phyloP scores from a whole-genome alignment of 1,284 basidiomycete genomes.

The Heterobasidion parviporum region DNA sequence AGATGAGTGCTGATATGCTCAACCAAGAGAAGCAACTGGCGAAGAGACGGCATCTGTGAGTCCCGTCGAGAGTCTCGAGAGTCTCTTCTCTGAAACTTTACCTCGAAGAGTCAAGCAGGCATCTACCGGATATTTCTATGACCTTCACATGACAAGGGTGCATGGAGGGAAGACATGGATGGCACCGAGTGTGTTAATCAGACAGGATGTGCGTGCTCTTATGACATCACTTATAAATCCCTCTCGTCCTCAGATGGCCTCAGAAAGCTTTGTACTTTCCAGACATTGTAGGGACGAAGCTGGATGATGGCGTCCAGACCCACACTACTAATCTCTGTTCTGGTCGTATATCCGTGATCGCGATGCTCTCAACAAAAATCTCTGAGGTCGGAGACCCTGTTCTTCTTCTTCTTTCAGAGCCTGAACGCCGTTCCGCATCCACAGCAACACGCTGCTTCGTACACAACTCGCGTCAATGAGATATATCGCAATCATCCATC shows the following conservation, averaged over 20 bases:
- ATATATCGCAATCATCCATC: conserved; percentile 54
- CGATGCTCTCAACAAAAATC: conserved; percentile 77
- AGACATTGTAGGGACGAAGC: conserved; percentile 70
- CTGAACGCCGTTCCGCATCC: neutral
- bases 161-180: conserved; percentile 96
- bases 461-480: conserved; percentile 56
- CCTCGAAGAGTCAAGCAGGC: conserved; percentile 72
- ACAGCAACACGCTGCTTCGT: conserved; percentile 78
- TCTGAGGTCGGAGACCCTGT: conserved; percentile 62
- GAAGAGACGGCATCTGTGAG: conserved; percentile 73
- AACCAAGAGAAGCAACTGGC: conserved; percentile 65
- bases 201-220: conserved; percentile 67
- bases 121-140: conserved; percentile 85
- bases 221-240: neutral
- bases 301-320: conserved; percentile 45
- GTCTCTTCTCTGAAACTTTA: neutral
- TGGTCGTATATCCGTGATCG: conserved; percentile 73
- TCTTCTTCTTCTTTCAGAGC: neutral
- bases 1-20: conserved; percentile 64
- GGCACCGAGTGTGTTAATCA: conserved; percentile 82
- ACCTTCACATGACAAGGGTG: conserved; percentile 74
- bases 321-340: conserved; percentile 77
- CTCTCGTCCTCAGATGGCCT: conserved; percentile 3
- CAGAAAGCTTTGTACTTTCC: conserved; percentile 91
- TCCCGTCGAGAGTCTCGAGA: conserved; percentile 7